Base-by-base conservation (phyloP, 257 asterid genomes). In the Solanum medicagineum region DNA sequence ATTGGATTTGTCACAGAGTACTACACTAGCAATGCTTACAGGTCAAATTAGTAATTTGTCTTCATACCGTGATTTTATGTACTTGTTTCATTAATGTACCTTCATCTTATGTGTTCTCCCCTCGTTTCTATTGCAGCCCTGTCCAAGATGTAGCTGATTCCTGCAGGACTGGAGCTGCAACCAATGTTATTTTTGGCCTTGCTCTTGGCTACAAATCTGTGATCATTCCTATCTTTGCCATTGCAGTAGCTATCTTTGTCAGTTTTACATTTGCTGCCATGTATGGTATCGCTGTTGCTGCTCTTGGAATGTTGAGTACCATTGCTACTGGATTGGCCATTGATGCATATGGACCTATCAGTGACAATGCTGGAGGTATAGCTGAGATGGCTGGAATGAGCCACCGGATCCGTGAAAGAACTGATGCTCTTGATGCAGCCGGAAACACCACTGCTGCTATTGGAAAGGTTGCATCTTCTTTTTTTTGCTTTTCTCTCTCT, bases 401-500 rank as follows among this genome's bases (percentile, higher is more conserved):
- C 90, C 98, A 93, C 91, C 84, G 88, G 65, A 95, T 95, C 75
- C 94, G 98, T 57, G 98, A 94, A 91, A 90, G 98, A 87, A 94
- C 98, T 12, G 98, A 95, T 88, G 98, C 98, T 75, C 98, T 95
- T 70, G 98, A 95, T 91, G 97, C 98, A 74, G 98, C 98, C 82
- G 98, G 98, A 19, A 94, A 95, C 86, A 95, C 98, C 84, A 95
- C 98, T 65, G 97, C 98, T 83, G 98, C 98, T 32, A 95, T 95
- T 44, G 98, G 98, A 74, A 95, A 95, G 97, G 98, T 93, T 56
- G 56, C 0, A 5, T 26, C 49, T 13, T 20, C 5, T 51, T 83
- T 75, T 26, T 36, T 69, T 12, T 13, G 26, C 53, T 15, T 22
- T 68, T n/a, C 44, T 7, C 53, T 57, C 13, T 22, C 10, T 70